Evolutionary conservation across 2,329 filamentous ascomycete genomes (phyloP).

Genomic region (Xylariaceae sp.): DNA sequence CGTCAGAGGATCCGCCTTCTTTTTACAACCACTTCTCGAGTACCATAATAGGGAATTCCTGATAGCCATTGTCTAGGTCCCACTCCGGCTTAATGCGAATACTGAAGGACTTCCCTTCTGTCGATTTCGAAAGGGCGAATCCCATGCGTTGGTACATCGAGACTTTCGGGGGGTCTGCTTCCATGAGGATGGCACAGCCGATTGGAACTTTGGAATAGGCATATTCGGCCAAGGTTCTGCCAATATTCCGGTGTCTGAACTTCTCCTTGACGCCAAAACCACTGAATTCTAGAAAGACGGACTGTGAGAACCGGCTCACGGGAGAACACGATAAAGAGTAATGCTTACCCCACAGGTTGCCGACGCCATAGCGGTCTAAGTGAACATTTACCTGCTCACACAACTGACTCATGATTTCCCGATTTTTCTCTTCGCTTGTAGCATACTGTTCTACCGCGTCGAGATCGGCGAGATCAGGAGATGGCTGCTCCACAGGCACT

Average conservation of each 20-base stretch:
- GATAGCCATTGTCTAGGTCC: background rate
- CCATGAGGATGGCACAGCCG: background rate
- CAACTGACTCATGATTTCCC: background rate
- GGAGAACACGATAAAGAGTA: background rate
- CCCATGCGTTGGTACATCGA: slow-evolving; percentile 4
- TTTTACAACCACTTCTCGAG: background rate
- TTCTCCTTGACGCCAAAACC: slow-evolving; percentile 2
- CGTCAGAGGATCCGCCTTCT: background rate
- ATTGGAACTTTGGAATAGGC: slow-evolving; percentile 1
- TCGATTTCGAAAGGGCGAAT: background rate
- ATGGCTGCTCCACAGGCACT: background rate
- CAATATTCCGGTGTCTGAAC: slow-evolving; percentile 3
- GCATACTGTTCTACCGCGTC: slow-evolving; percentile 1
- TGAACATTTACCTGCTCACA: background rate
- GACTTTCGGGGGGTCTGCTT: background rate
- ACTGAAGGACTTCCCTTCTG: background rate
- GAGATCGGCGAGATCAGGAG: background rate
- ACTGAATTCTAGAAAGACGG: background rate
- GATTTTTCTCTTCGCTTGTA: background rate
- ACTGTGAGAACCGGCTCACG: background rate
- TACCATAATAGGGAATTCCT: background rate
- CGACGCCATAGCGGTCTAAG: background rate
- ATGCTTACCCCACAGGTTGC: slow-evolving; percentile 4
- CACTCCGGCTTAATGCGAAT: slow-evolving; percentile 3
- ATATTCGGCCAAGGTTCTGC: slow-evolving; percentile 3